These are phyloP conservation scores for Syzygium syzygioides DNA, from an alignment of 441 rosid genomes.

Conservation along the genomic window DNA sequence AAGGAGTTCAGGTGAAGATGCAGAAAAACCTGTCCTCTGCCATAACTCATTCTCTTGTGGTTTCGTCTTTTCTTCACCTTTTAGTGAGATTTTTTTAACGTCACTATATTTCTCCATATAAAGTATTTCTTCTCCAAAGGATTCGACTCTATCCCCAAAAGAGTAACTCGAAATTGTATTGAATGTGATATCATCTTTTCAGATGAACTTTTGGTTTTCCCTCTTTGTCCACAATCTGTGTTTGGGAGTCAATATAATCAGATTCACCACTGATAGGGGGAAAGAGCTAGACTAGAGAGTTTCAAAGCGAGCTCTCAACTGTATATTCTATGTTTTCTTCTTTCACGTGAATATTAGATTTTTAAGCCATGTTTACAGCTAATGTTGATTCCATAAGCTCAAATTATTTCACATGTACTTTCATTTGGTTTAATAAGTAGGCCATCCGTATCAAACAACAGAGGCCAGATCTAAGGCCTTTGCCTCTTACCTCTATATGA, in stretches of 20 bases:
- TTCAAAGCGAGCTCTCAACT: not conserved
- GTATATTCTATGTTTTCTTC: not conserved
- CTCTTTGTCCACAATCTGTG: not conserved
- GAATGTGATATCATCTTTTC: not conserved
- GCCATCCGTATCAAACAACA: not conserved
- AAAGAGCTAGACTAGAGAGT: not conserved
- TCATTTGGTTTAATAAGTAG: not conserved
- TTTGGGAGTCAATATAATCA: not conserved
- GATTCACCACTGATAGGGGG: not conserved
- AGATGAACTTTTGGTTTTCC: not conserved
- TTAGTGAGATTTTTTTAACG: not conserved
- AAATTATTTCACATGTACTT: not conserved
- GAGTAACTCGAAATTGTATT: not conserved
- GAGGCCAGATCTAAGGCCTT: not conserved
- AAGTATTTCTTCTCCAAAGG: not conserved
- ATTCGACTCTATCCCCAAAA: not conserved
- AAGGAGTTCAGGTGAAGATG: constrained; percentile 84
- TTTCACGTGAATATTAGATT: not conserved
- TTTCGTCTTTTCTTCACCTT: not conserved
- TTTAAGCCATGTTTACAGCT: not conserved
- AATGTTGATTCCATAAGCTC: not conserved
- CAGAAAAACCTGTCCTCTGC: not conserved
- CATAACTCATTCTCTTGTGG: not conserved
- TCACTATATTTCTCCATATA: not conserved
- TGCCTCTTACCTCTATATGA: not conserved